Base-by-base conservation (phyloP, 2,329 filamentous ascomycete species). In the Penicillium nordicum region DNA sequence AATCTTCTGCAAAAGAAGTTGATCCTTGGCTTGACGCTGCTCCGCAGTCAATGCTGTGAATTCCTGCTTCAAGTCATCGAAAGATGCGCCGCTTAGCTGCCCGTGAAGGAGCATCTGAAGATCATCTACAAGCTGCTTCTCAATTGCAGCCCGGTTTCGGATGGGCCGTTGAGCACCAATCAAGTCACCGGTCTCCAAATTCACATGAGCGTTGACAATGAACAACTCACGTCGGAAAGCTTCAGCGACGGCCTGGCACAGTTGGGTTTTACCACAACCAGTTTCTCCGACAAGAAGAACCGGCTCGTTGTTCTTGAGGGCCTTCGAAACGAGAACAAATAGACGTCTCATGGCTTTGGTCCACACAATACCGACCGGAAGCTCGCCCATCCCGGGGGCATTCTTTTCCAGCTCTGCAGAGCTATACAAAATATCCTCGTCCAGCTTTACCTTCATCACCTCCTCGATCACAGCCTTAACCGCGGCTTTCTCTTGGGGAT, bases 171-270 rank as follows among this genome's bases (percentile, higher is more conserved):
- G 94, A 3, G 94, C 94, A 62, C 94, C 94, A 63, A 99, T 97
- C 11, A 99, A 80, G 73, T 99, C 94, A 16, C 94, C 93, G 0
- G 95, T 97, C 72, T 99, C 95, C 0, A 94, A 92, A 63, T 99
- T 99, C 65, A 97, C 93, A 74, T 99, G 95, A 3, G 95, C 94
- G 70, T 99, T 99, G 68, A 99, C 88, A 64, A 93, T 94, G 63
- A 92, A 87, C 38, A 99, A 78, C 60, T 89, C 80, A 66, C 88
- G 91, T 16, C 81, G 79, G 60, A 90, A 82, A 4, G 90, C 88
- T 67, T 96, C 88, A 3, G 94, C 92, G 51, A 97, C 82, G 69
- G 96, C 83, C 72, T 99, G 94, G 64, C 91, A 95, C 7, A 99
- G 89, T 2, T 93, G 97, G 0, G 94, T 99, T 77, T 99, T 99